These are phyloP conservation scores for Fusarium clavum DNA, from an alignment of 2,329 filamentous ascomycete genomes.

Conservation along the genomic window DNA sequence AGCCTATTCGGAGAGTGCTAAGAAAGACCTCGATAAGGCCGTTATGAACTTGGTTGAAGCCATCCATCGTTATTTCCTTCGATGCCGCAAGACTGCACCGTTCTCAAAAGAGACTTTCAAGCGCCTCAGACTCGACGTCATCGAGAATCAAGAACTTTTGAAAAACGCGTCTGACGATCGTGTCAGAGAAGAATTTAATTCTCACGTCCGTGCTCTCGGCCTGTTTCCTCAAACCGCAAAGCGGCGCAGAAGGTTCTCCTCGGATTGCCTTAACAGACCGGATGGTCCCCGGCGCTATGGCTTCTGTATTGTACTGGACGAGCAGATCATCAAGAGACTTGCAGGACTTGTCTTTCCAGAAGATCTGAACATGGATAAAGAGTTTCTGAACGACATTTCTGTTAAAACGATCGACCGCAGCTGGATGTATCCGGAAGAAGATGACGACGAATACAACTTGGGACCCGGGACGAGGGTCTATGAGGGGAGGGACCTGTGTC, in stretches of 20 bases:
- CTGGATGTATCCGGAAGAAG: not conserved
- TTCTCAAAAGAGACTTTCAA: slow-evolving; percentile 15
- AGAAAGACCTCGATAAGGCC: not conserved
- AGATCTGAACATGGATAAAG: not conserved
- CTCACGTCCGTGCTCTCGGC: slow-evolving; percentile 5
- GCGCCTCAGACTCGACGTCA: slow-evolving; percentile 19
- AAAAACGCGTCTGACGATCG: slow-evolving; percentile 28
- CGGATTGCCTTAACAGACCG: slow-evolving; percentile 12
- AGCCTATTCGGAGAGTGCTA: not conserved
- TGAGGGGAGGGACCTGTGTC: not conserved
- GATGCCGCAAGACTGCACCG: not conserved
- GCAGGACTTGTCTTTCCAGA: not conserved
- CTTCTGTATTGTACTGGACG: slow-evolving; percentile 20
- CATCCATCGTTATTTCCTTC: slow-evolving; percentile 13
- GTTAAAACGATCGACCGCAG: slow-evolving; percentile 14
- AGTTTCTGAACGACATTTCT: not conserved
- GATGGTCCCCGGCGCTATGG: not conserved
- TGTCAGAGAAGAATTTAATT: slow-evolving; percentile 30
- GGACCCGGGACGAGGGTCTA: not conserved
- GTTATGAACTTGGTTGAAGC: not conserved
- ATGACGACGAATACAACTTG: fast-evolving
- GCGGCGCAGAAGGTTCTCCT: not conserved
- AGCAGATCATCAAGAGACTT: not conserved
- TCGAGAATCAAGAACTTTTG: slow-evolving; percentile 9
- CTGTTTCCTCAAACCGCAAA: not conserved